These are phyloP conservation scores for Lavandula angustifolia DNA, from an alignment of 257 asterid genomes.

Conservation along the genomic window DNA sequence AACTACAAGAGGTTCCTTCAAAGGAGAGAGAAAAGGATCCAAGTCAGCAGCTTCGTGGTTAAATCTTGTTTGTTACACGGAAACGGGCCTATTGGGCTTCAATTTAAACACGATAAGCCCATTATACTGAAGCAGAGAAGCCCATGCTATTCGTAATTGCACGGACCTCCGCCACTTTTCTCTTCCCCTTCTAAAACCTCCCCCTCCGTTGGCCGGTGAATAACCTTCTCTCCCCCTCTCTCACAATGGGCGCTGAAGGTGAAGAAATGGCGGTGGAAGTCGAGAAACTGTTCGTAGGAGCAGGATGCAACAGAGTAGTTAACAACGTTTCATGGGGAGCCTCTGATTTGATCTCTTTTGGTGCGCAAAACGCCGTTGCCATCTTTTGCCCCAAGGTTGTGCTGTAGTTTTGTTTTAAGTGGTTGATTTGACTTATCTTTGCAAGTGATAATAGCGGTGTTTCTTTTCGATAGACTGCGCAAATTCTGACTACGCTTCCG, in stretches of 20 bases:
- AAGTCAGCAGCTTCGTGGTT: no score
- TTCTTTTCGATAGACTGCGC: slow-evolving; percentile 59
- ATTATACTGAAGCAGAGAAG: background rate
- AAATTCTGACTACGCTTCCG: slow-evolving; percentile 85
- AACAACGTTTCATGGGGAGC: slow-evolving; percentile 98
- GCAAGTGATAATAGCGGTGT: slow-evolving; percentile 2
- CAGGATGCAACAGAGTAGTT: slow-evolving; percentile 89
- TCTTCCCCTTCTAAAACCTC: background rate
- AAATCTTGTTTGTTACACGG: no score
- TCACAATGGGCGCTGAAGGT: slow-evolving; percentile 36
- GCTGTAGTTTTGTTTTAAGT: background rate
- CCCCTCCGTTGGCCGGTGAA: slow-evolving; percentile 26
- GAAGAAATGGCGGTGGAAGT: slow-evolving; percentile 46
- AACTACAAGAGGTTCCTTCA: no score
- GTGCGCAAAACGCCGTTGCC: slow-evolving; percentile 91
- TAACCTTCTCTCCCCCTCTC: slow-evolving; percentile 14
- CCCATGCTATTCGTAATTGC: slow-evolving; percentile 13
- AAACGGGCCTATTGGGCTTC: background rate
- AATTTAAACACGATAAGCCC: background rate
- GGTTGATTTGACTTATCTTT: background rate
- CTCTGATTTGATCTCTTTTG: slow-evolving; percentile 75
- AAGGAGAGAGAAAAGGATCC: no score
- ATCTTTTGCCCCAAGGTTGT: slow-evolving; percentile 86
- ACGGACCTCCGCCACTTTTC: slow-evolving; percentile 22
- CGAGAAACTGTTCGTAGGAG: slow-evolving; percentile 66